Percentiles rank a stretch among this genome's conserved stretches.
Evolutionary conservation across 768 basidiomycete genomes (phyloP).

Genomic region (Leccinum incarnatum): DNA sequence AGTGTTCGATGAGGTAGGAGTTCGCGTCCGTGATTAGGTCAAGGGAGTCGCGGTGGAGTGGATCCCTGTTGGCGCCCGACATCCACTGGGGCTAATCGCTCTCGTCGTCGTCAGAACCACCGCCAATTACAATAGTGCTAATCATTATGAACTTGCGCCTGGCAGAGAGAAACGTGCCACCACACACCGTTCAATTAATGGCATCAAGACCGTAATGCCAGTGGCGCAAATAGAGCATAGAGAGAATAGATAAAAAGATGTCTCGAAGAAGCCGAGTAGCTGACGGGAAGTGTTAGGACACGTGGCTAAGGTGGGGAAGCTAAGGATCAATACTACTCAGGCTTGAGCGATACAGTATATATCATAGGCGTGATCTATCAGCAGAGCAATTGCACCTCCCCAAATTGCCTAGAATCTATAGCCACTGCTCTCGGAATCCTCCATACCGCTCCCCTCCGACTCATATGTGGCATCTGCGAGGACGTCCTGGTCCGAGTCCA

Average conservation of each 20-base stretch:
- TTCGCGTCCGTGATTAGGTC: conserved; percentile 90
- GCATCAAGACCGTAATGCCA: conserved; percentile 89
- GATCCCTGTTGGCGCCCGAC: conserved; percentile 23
- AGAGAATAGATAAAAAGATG: conserved; percentile 74
- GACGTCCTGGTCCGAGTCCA: no score
- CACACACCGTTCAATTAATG: conserved; percentile 82
- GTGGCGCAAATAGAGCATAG: conserved; percentile 69
- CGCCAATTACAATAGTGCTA: conserved; percentile 70
- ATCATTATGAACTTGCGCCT: not conserved
- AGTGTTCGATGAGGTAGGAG: conserved; percentile 83
- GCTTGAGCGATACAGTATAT: no score
- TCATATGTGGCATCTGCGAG: no score
- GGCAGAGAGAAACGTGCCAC: not conserved
- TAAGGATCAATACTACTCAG: no score
- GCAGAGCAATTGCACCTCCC: no score
- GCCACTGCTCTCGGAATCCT: no score
- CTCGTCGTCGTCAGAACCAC: conserved; percentile 40
- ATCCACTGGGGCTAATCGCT: conserved; percentile 46
- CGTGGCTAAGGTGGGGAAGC: no score
- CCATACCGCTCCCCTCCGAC: no score
- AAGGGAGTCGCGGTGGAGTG: conserved; percentile 60
- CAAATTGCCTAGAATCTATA: no score
- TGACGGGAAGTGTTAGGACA: conserved; percentile 29
- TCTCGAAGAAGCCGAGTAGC: conserved; percentile 70
- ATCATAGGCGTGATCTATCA: no score